Base-by-base conservation (phyloP, 371 early-diverging fungal genomes). In the Paraphysoderma sedebokerense region DNA sequence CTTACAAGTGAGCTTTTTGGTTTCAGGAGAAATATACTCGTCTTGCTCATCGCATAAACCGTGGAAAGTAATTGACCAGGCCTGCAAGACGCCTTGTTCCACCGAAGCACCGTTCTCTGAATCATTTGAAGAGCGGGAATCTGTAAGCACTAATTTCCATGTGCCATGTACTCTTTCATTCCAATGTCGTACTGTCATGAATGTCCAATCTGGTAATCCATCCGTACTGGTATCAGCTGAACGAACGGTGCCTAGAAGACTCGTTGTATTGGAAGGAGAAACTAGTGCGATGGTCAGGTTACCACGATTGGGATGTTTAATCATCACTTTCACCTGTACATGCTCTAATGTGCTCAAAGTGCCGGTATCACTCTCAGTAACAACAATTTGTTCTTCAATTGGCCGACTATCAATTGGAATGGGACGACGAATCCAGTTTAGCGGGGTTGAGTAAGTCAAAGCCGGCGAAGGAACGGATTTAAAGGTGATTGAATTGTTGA, bases 181-280 rank as follows among this genome's bases (percentile, higher is more conserved):
- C 97, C 98, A 97, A 53, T 93, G 93, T 63, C 81, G 85, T 30
- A 95, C 90, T 31, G 74, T 76, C 85, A 88, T 89, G 47, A 92
- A 85, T n/a, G 85, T 89, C 93, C 95, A 95, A 51, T 81, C 67
- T 13, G 32, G n/a, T 34, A 89, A 81, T 6, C 98, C 98, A 12
- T 57, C 59, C 7, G 51, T 50, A 57, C 70, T 67, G 20, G 44
- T 54, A 56, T 97, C 98, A 27, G 49, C 48, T 11, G 55, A 65
- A 11, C 98, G 62, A 28, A 66, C 49, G 0, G 77, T 70, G 0
- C 77, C 84, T 38, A 96, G 59, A 39, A 75, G 57, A n/a, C 84
- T 82, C 24, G 62, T 63, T 9, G 81, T 60, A 3, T 68, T 61
- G 19, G 64, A 48, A 0, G 96, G 96, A 30, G 83, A 82, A n/a